phyloP scores from a whole-genome alignment of 345 rosid species.

The Cardamine resedifolia region DNA sequence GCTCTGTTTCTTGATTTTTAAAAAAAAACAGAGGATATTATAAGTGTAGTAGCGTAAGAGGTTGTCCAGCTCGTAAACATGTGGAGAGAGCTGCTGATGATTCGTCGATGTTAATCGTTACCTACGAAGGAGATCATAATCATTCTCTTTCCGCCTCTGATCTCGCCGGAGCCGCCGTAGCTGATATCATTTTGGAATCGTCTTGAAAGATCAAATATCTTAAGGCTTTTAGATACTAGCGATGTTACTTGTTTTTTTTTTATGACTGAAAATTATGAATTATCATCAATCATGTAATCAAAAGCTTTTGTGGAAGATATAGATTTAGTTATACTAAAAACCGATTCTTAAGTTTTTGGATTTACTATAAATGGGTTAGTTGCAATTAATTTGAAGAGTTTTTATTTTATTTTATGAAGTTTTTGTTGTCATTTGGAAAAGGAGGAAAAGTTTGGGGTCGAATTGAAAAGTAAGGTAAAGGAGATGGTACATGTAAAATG shows the following conservation, averaged over 20 bases:
- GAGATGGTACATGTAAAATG: conserved; percentile 22
- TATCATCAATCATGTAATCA: conserved; percentile 7
- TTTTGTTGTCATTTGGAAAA: neutral
- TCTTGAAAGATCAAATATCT: conserved; percentile 40
- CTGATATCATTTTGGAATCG: conserved; percentile 78
- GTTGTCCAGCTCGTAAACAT: conserved; percentile 97
- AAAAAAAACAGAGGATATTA: conserved; percentile 75
- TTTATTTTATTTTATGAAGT: neutral
- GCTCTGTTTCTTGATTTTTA: conserved; percentile 16
- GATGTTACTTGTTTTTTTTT: neutral
- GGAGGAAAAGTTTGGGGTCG: neutral
- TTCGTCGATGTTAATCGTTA: conserved; percentile 74
- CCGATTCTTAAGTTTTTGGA: neutral
- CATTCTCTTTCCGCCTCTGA: conserved; percentile 69
- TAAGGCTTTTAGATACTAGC: conserved; percentile 21
- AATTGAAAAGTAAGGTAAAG: conserved; percentile 16
- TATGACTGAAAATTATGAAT: conserved; percentile 5
- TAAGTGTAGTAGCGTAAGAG: conserved; percentile 92
- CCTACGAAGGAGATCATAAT: conserved; percentile 93
- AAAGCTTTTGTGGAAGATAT: conserved; percentile 8
- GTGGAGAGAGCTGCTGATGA: conserved; percentile 92
- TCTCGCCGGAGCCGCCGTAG: conserved; percentile 42
- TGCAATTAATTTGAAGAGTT: conserved; percentile 8
- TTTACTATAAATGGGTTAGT: neutral
- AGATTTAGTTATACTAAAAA: neutral